phyloP scores from a whole-genome alignment of 345 rosid genomes.

The Euphorbia tirucalli region DNA sequence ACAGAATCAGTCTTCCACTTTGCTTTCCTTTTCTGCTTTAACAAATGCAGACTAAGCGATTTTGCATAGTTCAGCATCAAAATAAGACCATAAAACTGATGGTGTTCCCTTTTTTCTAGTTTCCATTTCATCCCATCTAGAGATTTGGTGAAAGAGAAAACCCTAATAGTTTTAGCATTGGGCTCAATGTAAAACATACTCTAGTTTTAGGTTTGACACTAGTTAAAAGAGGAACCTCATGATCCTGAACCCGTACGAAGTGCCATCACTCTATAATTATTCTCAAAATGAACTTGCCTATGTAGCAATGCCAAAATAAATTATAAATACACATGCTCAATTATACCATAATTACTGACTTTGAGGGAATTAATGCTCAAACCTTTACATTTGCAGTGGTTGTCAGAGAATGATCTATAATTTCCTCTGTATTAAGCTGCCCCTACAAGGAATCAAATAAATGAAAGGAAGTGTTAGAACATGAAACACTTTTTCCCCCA shows the following conservation, averaged over 20 bases:
- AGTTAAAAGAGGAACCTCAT: background rate
- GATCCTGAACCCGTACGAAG: background rate
- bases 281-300: background rate
- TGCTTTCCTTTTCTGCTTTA: background rate
- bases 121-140: background rate
- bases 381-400: slow-evolving; percentile 1
- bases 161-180: background rate
- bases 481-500: background rate
- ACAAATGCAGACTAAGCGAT: background rate
- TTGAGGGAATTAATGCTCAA: background rate
- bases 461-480: background rate
- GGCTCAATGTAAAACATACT: background rate
- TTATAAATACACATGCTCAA: background rate
- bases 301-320: background rate
- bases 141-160: background rate
- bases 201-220: background rate
- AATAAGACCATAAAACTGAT: background rate
- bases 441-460: background rate
- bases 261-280: background rate
- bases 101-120: background rate
- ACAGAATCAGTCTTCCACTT: background rate
- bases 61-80: background rate
- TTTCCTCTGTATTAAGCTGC: background rate
- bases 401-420: background rate
- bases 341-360: background rate